A percentile compares a stretch with the other conserved stretches of the same genome.
These are phyloP conservation scores for Macroventuria anomochaeta DNA, from an alignment of 2,329 filamentous ascomycete species.

Conservation along the genomic window DNA sequence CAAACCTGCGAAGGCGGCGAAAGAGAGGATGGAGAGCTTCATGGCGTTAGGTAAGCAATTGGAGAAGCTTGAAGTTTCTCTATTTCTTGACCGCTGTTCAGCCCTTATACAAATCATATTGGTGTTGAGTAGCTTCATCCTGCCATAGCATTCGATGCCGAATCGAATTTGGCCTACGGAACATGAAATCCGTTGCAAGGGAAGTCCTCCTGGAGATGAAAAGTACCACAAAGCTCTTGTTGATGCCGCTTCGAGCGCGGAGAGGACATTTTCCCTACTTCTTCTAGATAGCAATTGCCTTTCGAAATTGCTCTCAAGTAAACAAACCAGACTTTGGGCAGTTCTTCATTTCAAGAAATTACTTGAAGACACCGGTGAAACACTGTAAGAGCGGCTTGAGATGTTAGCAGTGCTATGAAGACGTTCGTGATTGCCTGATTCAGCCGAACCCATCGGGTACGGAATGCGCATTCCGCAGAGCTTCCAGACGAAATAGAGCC, in stretches of 20 bases:
- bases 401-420: neutral
- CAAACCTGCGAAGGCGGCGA: neutral
- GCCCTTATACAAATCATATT: neutral
- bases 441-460: neutral
- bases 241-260: neutral
- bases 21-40: neutral
- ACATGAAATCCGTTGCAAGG: neutral
- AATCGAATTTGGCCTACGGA: neutral
- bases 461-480: constrained; percentile 6
- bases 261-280: neutral
- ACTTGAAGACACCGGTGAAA: neutral
- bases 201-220: neutral
- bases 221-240: neutral
- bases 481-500: constrained; percentile 1
- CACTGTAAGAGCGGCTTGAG: neutral
- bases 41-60: no score
- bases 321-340: no score
- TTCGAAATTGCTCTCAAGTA: neutral
- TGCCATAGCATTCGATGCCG: neutral
- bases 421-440: neutral
- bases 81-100: neutral
- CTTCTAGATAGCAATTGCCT: neutral
- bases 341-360: neutral
- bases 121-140: neutral
- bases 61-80: neutral